These are phyloP conservation scores for Phycomyces blakesleeanus DNA, from an alignment of 192 early-diverging fungal species.

Conservation along the genomic window DNA sequence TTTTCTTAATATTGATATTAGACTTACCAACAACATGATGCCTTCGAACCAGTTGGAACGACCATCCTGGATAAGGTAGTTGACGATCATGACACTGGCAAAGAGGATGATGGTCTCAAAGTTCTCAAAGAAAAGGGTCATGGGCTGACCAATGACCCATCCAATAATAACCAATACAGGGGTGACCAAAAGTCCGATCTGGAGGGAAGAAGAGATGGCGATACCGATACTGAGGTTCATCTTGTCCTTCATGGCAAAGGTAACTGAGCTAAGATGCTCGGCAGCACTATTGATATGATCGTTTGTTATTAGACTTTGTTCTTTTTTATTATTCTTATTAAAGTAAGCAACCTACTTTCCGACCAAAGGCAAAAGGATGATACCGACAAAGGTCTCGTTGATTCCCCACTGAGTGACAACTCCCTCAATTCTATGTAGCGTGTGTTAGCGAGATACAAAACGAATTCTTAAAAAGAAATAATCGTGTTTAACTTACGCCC, in stretches of 20 bases:
- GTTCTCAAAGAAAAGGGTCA: constrained; percentile 79
- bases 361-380: constrained; percentile 88
- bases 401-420: constrained; percentile 64
- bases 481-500: constrained; percentile 42
- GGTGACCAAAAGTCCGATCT: constrained; percentile 81
- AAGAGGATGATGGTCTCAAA: constrained; percentile 85
- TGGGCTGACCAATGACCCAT: constrained; percentile 76
- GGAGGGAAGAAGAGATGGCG: constrained; percentile 46
- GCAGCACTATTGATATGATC: constrained; percentile 26
- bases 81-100: constrained; percentile 72
- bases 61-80: constrained; percentile 80
- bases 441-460: constrained; percentile 18
- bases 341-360: constrained; percentile 61
- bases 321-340: too few species aligned
- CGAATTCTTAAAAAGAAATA: not conserved
- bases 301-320: too few species aligned
- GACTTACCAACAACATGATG: constrained; percentile 62
- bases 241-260: constrained; percentile 84
- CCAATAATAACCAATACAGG: constrained; percentile 71
- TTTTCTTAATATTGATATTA: not conserved
- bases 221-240: constrained; percentile 74
- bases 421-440: constrained; percentile 52
- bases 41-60: constrained; percentile 93
- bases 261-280: constrained; percentile 83
- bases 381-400: constrained; percentile 82